Conservation (phyloP, 768 basidiomycete species). For the Collybiopsis confluens region DNA sequence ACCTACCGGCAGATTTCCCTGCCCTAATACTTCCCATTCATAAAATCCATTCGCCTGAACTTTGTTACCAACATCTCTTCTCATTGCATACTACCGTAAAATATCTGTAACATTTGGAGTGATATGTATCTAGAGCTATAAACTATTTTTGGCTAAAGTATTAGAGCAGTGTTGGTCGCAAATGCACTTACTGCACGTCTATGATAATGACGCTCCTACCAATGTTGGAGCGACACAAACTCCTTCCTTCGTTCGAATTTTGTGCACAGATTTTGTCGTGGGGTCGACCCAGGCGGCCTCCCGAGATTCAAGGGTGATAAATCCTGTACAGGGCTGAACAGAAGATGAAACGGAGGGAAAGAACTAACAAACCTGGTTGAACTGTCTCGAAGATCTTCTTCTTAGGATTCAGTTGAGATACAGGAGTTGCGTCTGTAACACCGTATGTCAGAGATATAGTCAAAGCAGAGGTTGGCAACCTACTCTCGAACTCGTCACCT, state of each 20-base stretch:
- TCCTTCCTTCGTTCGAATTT: constrained; percentile 82
- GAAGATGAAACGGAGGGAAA: neutral
- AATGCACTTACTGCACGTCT: constrained; percentile 21
- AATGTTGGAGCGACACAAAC: constrained; percentile 77
- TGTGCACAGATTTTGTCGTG: constrained; percentile 70
- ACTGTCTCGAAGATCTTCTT: constrained; percentile 99
- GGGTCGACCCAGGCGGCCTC: constrained; percentile 96
- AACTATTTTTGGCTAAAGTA: no score
- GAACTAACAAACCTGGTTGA: constrained; percentile 66
- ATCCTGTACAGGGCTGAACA: constrained; percentile 40
- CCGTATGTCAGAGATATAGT: no score
- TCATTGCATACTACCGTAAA: neutral
- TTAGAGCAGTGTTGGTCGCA: no score
- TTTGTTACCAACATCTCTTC: no score
- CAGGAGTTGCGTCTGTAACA: constrained; percentile 53
- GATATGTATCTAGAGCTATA: no score
- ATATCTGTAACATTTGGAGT: neutral
- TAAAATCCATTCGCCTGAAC: no score
- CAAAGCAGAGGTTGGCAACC: constrained; percentile 15
- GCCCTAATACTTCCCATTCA: no score
- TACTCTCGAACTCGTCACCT: constrained; percentile 80
- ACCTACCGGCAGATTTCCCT: no score
- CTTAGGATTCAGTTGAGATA: constrained; percentile 92
- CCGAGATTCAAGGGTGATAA: constrained; percentile 80
- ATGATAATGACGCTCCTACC: constrained; percentile 91